These are phyloP conservation scores for Phytophthora lateralis DNA, from an alignment of 352 stramenopile species.

Conservation along the genomic window DNA sequence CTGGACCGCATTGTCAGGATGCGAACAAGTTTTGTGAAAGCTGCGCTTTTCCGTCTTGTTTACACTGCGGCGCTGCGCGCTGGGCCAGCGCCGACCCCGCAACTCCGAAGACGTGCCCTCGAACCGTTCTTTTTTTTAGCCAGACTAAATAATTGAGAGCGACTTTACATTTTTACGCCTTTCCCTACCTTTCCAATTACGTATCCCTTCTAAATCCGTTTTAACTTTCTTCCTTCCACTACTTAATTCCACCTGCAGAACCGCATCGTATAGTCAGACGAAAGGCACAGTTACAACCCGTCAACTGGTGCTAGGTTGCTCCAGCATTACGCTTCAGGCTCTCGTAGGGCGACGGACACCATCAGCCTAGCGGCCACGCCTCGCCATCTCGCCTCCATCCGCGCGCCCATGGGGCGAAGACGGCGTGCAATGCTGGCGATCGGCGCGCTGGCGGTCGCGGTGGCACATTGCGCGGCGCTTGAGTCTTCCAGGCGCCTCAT, in stretches of 20 bases:
- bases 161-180: no score
- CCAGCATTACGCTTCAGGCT: neutral
- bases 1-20: no score
- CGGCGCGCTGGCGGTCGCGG: slow-evolving; percentile 14
- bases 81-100: no score
- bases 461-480: slow-evolving; percentile 17
- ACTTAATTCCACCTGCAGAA: neutral
- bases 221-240: neutral
- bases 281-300: slow-evolving; percentile 3
- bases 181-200: neutral
- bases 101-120: no score
- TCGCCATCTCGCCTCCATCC: slow-evolving; percentile 2
- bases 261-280: neutral
- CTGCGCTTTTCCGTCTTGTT: no score
- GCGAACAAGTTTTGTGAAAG: no score
- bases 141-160: no score
- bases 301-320: neutral
- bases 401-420: slow-evolving; percentile 30
- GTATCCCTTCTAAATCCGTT: neutral
- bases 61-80: no score
- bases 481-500: slow-evolving; percentile 16
- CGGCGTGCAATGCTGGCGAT: slow-evolving; percentile 24
- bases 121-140: no score
- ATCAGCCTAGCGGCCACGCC: slow-evolving; percentile 11
- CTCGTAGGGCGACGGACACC: neutral